Conservation (phyloP, 169 alveolate genomes). For the Besnoitia besnoiti region DNA sequence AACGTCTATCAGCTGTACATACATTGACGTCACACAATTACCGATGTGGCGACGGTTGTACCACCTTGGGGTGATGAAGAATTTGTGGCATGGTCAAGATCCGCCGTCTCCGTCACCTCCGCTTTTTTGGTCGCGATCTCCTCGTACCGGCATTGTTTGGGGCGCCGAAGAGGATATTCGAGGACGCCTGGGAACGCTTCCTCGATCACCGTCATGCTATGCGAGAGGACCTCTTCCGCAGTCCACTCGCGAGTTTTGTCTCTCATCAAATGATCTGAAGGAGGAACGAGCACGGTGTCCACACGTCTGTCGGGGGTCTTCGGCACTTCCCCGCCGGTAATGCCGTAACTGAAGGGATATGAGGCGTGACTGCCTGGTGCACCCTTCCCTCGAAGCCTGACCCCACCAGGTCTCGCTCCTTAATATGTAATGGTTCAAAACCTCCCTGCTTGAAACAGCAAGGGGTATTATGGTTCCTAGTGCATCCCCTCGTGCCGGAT, state of each 20-base stretch:
- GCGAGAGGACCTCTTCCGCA: conserved; percentile 30
- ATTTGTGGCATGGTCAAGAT: background rate
- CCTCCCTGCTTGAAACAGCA: no score
- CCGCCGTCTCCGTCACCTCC: background rate
- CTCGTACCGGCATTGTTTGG: conserved; percentile 54
- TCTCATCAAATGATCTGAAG: conserved; percentile 9
- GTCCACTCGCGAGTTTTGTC: background rate
- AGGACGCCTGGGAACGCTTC: conserved; percentile 58
- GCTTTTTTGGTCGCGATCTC: background rate
- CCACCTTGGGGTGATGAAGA: background rate
- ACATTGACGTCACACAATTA: background rate
- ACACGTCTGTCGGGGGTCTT: no score
- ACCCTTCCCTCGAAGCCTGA: no score
- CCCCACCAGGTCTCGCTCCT: no score
- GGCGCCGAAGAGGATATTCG: conserved; percentile 44
- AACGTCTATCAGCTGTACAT: background rate
- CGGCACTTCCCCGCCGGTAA: no score
- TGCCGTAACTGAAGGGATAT: no score
- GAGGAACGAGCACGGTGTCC: background rate
- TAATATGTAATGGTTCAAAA: no score
- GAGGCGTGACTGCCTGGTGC: no score
- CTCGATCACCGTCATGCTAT: conserved; percentile 51
- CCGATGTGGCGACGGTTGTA: background rate
- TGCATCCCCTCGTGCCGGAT: no score
- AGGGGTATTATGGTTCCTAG: no score